Evolutionary conservation across 139 green algal genomes (phyloP).

Genomic region (Chlamydomonas asymmetrica): DNA sequence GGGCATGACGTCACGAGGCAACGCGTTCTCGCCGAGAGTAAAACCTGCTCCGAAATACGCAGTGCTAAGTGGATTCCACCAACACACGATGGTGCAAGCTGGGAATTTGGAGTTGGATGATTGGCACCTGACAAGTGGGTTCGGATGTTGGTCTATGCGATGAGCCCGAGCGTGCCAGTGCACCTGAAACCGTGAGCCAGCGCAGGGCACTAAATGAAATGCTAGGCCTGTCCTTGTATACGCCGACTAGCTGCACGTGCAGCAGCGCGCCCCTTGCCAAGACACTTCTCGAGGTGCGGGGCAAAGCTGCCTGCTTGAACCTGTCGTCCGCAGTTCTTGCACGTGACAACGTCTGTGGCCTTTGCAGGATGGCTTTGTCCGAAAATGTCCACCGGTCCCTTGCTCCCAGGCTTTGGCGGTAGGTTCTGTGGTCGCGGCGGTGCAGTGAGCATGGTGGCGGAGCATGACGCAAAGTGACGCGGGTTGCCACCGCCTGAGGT

Average conservation of each 20-base stretch:
- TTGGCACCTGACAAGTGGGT: too few relatives aligned
- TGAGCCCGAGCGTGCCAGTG: too few relatives aligned
- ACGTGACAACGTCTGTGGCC: conserved; percentile 71
- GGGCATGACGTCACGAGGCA: too few relatives aligned
- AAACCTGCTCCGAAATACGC: too few relatives aligned
- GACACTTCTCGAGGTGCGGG: conserved; percentile 85
- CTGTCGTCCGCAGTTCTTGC: conserved; percentile 68
- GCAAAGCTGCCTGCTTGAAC: conserved; percentile 75
- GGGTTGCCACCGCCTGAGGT: not conserved
- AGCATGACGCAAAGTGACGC: not conserved
- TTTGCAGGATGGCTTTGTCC: conserved; percentile 73
- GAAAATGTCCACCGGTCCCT: conserved; percentile 69
- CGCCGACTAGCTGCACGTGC: conserved; percentile 31
- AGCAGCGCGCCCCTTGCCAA: conserved; percentile 62
- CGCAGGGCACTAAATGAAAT: too few relatives aligned
- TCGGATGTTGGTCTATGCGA: too few relatives aligned
- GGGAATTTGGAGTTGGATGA: too few relatives aligned
- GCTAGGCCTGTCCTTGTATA: conserved; percentile 22
- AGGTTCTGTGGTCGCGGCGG: not conserved
- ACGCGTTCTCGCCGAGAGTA: too few relatives aligned
- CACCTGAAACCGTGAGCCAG: too few relatives aligned
- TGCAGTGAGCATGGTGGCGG: not conserved
- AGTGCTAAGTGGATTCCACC: too few relatives aligned
- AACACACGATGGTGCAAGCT: too few relatives aligned
- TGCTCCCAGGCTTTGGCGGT: conserved; percentile 29